A percentile compares a stretch with the other conserved stretches of the same genome.
Conservation (phyloP, 2,329 filamentous ascomycete genomes). For the Aureobasidium sp. region DNA sequence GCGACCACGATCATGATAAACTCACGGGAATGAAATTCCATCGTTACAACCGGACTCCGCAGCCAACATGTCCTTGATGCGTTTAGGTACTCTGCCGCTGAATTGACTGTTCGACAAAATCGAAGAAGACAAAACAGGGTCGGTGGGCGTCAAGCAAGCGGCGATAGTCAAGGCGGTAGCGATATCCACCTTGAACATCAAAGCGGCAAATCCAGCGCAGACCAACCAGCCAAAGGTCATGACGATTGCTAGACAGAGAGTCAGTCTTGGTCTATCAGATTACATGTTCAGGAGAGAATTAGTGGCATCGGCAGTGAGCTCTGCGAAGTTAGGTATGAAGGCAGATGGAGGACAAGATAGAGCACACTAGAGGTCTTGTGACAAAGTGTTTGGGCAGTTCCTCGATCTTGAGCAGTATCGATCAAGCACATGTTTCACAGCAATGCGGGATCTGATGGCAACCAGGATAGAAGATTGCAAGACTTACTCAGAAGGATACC, state of each 20-base stretch:
- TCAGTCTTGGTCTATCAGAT: background rate
- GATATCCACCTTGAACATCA: slow-evolving; percentile 41
- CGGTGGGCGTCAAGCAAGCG: slow-evolving; percentile 51
- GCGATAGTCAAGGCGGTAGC: slow-evolving; percentile 45
- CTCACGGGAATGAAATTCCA: slow-evolving; percentile 45
- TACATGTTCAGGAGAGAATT: background rate
- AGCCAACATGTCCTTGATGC: slow-evolving; percentile 45
- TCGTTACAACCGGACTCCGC: slow-evolving; percentile 53
- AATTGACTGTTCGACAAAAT: slow-evolving; percentile 50
- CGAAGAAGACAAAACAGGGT: slow-evolving; percentile 49
- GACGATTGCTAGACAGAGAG: slow-evolving; percentile 34
- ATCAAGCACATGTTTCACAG: background rate
- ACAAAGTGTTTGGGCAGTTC: background rate
- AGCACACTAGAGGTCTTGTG: background rate
- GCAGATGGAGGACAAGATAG: background rate
- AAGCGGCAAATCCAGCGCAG: slow-evolving; percentile 40
- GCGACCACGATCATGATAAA: background rate
- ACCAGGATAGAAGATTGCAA: background rate
- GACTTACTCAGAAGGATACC: slow-evolving; percentile 35
- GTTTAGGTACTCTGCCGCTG: slow-evolving; percentile 44
- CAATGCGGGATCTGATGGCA: too few species aligned
- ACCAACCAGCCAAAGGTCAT: slow-evolving; percentile 46
- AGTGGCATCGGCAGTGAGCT: background rate
- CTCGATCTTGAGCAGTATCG: background rate
- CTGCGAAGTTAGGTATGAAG: background rate